A percentile compares a stretch with the other conserved stretches of the same genome.
phyloP scores from a whole-genome alignment of 1,284 basidiomycete genomes.

The Anthracocystis walkeri region DNA sequence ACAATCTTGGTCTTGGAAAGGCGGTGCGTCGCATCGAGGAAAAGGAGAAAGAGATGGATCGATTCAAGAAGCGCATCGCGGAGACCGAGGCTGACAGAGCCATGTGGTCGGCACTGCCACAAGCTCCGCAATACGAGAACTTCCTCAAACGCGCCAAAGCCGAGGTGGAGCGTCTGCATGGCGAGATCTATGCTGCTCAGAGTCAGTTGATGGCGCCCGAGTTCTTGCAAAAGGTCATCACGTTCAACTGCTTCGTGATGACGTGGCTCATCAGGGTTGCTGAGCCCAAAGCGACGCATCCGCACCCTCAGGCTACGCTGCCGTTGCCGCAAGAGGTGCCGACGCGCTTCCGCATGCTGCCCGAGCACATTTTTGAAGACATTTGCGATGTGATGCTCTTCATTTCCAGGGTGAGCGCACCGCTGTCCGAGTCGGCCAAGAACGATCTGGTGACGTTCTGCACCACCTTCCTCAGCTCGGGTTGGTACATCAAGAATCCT shows the following conservation, averaged over 20 bases:
- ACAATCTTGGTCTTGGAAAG: conserved; percentile 71
- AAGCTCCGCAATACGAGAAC: conserved; percentile 66
- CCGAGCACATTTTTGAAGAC: conserved; percentile 95
- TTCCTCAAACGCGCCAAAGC: conserved; percentile 65
- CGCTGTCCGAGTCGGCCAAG: conserved; percentile 80
- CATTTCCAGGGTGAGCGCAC: conserved; percentile 82
- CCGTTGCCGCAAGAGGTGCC: conserved; percentile 89
- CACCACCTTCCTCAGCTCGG: conserved; percentile 90
- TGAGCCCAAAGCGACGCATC: conserved; percentile 86
- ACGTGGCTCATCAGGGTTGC: conserved; percentile 93
- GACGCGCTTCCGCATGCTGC: conserved; percentile 84
- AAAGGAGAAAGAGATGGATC: conserved; percentile 75
- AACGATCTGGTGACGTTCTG: conserved; percentile 89
- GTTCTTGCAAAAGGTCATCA: conserved; percentile 81
- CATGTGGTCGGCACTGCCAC: conserved; percentile 55
- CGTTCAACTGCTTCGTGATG: conserved; percentile 89
- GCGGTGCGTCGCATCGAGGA: conserved; percentile 78
- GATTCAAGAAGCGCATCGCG: conserved; percentile 77
- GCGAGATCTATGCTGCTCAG: conserved; percentile 79
- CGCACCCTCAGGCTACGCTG: conserved; percentile 69
- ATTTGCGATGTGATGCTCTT: conserved; percentile 86
- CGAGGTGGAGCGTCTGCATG: conserved; percentile 67
- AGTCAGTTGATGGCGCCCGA: conserved; percentile 89
- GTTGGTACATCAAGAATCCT: conserved; percentile 98
- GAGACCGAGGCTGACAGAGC: conserved; percentile 76